These are phyloP conservation scores for Aurantiochytrium sp. DNA, from an alignment of 108 stramenopile species.

Conservation along the genomic window DNA sequence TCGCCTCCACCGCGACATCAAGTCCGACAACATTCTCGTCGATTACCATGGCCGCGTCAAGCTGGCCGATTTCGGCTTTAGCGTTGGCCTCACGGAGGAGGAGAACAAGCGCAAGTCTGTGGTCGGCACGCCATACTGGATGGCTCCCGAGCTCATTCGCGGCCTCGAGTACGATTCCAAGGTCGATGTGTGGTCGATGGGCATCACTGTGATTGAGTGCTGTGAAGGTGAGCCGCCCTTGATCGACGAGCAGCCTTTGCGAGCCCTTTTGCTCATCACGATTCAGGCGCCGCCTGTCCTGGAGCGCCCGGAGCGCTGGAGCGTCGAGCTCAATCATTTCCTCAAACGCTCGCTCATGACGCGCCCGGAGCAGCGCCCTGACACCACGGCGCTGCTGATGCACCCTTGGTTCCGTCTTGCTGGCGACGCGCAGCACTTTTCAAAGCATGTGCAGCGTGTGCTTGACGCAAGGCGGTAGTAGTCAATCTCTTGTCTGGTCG, in stretches of 20 bases:
- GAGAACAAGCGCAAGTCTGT: constrained; percentile 45
- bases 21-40: constrained; percentile 58
- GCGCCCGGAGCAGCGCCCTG: constrained; percentile 33
- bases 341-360: constrained; percentile 37
- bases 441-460: background rate
- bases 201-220: constrained; percentile 59
- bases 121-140: constrained; percentile 64
- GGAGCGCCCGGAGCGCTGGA: constrained; percentile 39
- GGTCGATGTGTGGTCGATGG: constrained; percentile 62
- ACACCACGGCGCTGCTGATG: constrained; percentile 52
- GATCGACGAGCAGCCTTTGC: constrained; percentile 55
- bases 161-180: constrained; percentile 51
- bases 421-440: background rate
- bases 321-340: constrained; percentile 46
- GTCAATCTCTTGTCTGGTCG: too few relatives aligned
- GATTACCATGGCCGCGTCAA: constrained; percentile 40
- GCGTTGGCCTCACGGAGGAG: constrained; percentile 48
- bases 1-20: constrained; percentile 59
- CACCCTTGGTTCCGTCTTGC: constrained; percentile 37
- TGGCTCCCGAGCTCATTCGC: constrained; percentile 61
- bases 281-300: constrained; percentile 44
- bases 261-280: constrained; percentile 56
- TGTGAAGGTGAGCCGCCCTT: constrained; percentile 59
- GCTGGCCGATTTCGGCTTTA: constrained; percentile 64
- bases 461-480: background rate